These are phyloP conservation scores for Aureobasidium melanogenum DNA, from an alignment of 2,329 filamentous ascomycete species.

Conservation along the genomic window DNA sequence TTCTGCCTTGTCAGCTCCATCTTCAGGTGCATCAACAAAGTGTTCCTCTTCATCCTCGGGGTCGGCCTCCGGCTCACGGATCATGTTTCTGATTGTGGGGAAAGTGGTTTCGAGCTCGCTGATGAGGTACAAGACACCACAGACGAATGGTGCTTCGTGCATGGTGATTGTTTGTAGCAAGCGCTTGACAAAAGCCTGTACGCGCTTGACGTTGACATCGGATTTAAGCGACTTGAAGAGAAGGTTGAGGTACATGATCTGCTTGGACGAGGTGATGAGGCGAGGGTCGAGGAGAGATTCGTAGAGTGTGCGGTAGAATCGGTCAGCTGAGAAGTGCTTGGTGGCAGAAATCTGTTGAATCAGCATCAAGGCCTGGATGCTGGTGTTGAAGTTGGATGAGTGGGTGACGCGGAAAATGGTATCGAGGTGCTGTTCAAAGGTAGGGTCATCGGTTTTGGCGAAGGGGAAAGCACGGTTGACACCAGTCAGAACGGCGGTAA, in stretches of 20 bases:
- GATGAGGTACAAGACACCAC: constrained; percentile 84
- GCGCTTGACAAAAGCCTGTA: constrained; percentile 93
- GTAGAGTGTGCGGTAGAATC: constrained; percentile 92
- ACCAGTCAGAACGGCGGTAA: constrained; percentile 83
- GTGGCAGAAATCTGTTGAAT: constrained; percentile 84
- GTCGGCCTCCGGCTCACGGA: constrained; percentile 70
- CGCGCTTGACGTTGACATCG: constrained; percentile 80
- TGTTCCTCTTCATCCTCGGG: constrained; percentile 65
- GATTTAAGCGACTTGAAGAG: constrained; percentile 80
- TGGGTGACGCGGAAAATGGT: constrained; percentile 94
- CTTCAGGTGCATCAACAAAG: constrained; percentile 57
- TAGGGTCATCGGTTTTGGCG: constrained; percentile 68
- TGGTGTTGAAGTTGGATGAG: constrained; percentile 98
- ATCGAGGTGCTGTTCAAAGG: constrained; percentile 79
- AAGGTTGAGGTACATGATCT: constrained; percentile 88
- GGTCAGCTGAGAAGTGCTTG: constrained; percentile 73
- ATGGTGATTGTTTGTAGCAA: constrained; percentile 79
- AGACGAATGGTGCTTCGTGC: constrained; percentile 87
- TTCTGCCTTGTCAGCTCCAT: constrained; percentile 34
- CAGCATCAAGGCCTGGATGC: constrained; percentile 86
- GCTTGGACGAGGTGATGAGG: constrained; percentile 82
- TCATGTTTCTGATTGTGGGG: constrained; percentile 66
- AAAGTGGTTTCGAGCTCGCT: constrained; percentile 72
- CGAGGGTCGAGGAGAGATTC: constrained; percentile 89
- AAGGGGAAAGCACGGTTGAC: constrained; percentile 96